Base-by-base conservation (phyloP, 73 alveolate genomes). In the Uronychia binucleata region DNA sequence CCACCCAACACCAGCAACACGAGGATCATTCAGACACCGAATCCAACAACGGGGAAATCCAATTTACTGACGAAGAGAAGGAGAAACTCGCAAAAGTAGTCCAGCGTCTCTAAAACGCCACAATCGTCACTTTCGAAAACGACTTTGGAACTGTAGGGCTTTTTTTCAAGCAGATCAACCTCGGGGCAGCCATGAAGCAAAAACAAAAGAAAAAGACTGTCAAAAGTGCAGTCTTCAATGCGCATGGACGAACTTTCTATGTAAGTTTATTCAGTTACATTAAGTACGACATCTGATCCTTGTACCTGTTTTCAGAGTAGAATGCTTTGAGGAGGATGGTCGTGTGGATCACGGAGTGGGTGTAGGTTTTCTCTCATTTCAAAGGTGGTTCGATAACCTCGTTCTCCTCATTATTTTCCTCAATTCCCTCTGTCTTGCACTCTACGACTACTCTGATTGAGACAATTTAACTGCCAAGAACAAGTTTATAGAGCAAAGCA, bases 361-460 rank as follows among this genome's bases (percentile, higher is more conserved):
- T 31, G n/a, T 11, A 46, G 5, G 19, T 46, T 46, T 11, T 46
- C 67, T 46, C 26, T 33, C 60, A 26, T 81, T n/a, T 60, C 31
- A 25, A 30, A 81, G 88, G 32, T 75, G 28, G 5, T 83, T 83
- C 34, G 90, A 83, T 27, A 33, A 75, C 78, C 1, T 83, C 31
- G 33, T 83, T 5, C 26, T 83, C 1, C 31, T 83, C 26, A 60
- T 74, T 1, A 83, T 83, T 67, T 26, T 34, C 26, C 31, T 32
- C 31, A 83, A 83, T 57, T 83, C 90, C 5, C n/a, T 83, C 8
- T 75, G 60, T 1, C 60, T 83, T 60, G 90, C 90, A 32, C 1
- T 83, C 31, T 83, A 60, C 74, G 90, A 83, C 31, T 83, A 83
- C 33, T 26, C 33, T 0, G 90, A 83, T 34, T 33, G 84, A 75